Percentiles rank a stretch among this genome's conserved stretches.
Conservation (phyloP, 164 flowering plant genomes). For the Pachysandra terminalis region DNA sequence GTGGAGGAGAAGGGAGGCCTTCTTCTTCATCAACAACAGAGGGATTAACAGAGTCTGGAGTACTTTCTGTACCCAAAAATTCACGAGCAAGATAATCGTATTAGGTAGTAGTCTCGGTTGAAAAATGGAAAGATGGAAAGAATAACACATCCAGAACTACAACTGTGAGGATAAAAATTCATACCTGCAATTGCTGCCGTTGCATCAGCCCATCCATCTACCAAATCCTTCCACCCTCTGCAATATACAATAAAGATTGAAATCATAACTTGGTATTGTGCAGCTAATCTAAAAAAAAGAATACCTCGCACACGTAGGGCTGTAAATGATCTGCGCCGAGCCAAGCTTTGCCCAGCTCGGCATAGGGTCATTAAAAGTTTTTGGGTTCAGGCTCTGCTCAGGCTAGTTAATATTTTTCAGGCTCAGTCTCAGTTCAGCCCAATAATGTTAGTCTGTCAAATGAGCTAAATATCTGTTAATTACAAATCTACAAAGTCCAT, state of each 20-base stretch:
- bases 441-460: too few relatives aligned
- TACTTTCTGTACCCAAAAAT: constrained; percentile 36
- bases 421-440: too few relatives aligned
- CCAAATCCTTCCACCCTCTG: constrained; percentile 82
- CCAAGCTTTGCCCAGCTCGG: too few relatives aligned
- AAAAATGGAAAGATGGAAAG: background rate
- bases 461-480: too few relatives aligned
- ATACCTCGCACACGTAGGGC: too few relatives aligned
- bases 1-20: constrained; percentile 95
- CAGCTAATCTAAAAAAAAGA: background rate
- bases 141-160: background rate
- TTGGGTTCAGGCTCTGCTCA: too few relatives aligned
- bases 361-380: too few relatives aligned
- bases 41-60: constrained; percentile 80
- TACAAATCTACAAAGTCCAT: too few relatives aligned
- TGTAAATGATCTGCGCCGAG: too few relatives aligned
- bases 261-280: background rate
- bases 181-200: constrained; percentile 45
- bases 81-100: background rate
- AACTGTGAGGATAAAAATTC: background rate
- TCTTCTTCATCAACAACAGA: constrained; percentile 70
- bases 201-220: constrained; percentile 67
- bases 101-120: background rate
- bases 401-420: too few relatives aligned
- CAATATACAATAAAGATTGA: constrained; percentile 13